Percentiles rank a stretch among this genome's conserved stretches.
phyloP scores from a whole-genome alignment of 2,329 filamentous ascomycete genomes.

The Macrophomina tecta region DNA sequence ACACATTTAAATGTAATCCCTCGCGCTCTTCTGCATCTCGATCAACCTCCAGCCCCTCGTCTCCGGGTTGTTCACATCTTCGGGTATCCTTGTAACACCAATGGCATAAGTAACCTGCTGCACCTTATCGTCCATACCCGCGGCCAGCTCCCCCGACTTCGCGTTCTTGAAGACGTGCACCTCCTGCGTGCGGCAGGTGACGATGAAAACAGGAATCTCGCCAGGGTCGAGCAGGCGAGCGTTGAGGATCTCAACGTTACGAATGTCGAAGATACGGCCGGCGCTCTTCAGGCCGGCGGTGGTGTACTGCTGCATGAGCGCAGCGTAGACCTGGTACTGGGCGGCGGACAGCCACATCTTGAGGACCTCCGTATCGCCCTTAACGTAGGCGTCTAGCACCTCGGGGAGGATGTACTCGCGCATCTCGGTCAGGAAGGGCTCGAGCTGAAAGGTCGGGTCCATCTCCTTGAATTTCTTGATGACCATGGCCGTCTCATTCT shows the following conservation, averaged over 20 bases:
- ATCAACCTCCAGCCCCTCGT: slow-evolving; percentile 97
- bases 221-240: slow-evolving; percentile 83
- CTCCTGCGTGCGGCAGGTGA: slow-evolving; percentile 95
- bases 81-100: slow-evolving; percentile 88
- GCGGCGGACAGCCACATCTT: slow-evolving; percentile 96
- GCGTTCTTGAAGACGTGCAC: slow-evolving; percentile 95
- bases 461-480: slow-evolving; percentile 98
- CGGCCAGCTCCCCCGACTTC: slow-evolving; percentile 87
- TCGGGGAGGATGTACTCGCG: slow-evolving; percentile 98
- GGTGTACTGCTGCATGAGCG: slow-evolving; percentile 95
- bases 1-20: slow-evolving; percentile 74
- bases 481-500: slow-evolving; percentile 96
- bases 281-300: slow-evolving; percentile 92
- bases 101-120: slow-evolving; percentile 98
- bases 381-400: slow-evolving; percentile 96
- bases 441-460: slow-evolving; percentile 92
- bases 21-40: slow-evolving; percentile 96
- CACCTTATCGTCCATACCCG: slow-evolving; percentile 98
- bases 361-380: slow-evolving; percentile 87
- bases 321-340: slow-evolving; percentile 95
- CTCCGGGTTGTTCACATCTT: slow-evolving; percentile 96
- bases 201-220: slow-evolving; percentile 93
- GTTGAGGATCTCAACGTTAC: slow-evolving; percentile 86
- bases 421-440: slow-evolving; percentile 93
- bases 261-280: slow-evolving; percentile 92